phyloP scores from a whole-genome alignment of 306 rosid species.

The Comarum palustre region DNA sequence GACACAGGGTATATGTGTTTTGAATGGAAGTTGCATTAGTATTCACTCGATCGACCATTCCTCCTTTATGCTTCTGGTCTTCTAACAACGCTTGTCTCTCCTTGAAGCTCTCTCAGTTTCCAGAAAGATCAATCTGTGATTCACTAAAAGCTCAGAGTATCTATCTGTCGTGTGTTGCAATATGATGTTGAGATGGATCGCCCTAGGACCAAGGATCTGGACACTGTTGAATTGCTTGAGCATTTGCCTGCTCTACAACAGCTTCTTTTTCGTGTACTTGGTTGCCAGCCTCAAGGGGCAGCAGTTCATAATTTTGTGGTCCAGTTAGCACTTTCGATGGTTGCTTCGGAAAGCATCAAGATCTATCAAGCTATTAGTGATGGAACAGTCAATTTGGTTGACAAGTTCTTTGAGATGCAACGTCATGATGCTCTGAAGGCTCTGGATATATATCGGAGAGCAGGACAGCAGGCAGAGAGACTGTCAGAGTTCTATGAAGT shows the following conservation, averaged over 20 bases:
- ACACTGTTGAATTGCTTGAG: slow-evolving; percentile 79
- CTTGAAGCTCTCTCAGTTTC: too few species aligned
- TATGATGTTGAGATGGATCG: too few species aligned
- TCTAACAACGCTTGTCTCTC: too few species aligned
- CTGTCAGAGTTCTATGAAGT: slow-evolving; percentile 90
- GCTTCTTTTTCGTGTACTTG: slow-evolving; percentile 82
- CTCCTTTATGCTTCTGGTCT: too few species aligned
- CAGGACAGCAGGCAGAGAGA: slow-evolving; percentile 96
- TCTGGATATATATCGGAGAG: slow-evolving; percentile 86
- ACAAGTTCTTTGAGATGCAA: slow-evolving; percentile 99
- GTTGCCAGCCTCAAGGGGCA: slow-evolving; percentile 98
- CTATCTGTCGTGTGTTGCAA: too few species aligned
- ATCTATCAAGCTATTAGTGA: slow-evolving; percentile 96
- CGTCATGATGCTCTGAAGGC: slow-evolving; percentile 80
- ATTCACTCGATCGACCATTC: too few species aligned
- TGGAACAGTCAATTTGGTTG: slow-evolving; percentile 93
- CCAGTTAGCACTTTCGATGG: slow-evolving; percentile 87
- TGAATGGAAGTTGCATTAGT: too few species aligned
- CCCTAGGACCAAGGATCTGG: slow-evolving; percentile 97
- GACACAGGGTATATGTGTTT: too few species aligned
- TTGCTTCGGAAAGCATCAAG: slow-evolving; percentile 86
- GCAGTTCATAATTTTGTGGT: slow-evolving; percentile 80
- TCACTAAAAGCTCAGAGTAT: too few species aligned
- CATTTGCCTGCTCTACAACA: slow-evolving; percentile 93
- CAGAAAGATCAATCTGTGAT: too few species aligned